Conservation (phyloP, 2,329 filamentous ascomycete genomes). For the Apiospora arundinis region DNA sequence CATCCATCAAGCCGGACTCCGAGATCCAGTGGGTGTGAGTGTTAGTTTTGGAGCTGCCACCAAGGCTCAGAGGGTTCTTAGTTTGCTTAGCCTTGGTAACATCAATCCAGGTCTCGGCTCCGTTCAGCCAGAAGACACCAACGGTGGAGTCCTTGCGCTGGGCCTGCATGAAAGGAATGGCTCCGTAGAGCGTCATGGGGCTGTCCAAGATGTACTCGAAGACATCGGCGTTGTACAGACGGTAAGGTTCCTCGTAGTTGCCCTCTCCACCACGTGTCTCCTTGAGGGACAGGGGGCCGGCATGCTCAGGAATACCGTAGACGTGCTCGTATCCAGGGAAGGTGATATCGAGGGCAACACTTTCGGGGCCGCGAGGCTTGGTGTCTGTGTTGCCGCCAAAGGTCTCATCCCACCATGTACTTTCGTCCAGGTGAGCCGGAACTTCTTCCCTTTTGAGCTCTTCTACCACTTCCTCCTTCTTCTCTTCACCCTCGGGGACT, state of each 20-base stretch:
- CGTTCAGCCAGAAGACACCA: constrained; percentile 97
- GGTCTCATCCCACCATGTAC: constrained; percentile 96
- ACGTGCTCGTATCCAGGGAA: constrained; percentile 93
- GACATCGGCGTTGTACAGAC: constrained; percentile 94
- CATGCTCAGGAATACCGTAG: constrained; percentile 92
- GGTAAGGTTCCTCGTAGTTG: constrained; percentile 87
- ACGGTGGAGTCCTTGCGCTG: constrained; percentile 93
- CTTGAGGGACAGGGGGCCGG: constrained; percentile 85
- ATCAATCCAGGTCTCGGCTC: constrained; percentile 96
- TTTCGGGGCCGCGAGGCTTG: constrained; percentile 95
- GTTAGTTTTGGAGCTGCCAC: constrained; percentile 70
- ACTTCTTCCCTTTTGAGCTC: constrained; percentile 45
- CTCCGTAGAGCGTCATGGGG: constrained; percentile 97
- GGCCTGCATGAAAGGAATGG: constrained; percentile 97
- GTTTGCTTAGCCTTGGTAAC: constrained; percentile 80
- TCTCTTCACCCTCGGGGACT: constrained; percentile 25
- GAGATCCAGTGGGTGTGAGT: constrained; percentile 98
- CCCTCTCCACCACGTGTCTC: constrained; percentile 88
- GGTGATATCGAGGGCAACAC: constrained; percentile 86
- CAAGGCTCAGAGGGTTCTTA: constrained; percentile 79
- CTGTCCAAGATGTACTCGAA: constrained; percentile 98
- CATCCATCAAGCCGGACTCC: constrained; percentile 85
- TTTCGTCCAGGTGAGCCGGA: constrained; percentile 70
- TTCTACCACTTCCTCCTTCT: constrained; percentile 44
- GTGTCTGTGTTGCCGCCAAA: constrained; percentile 96